These are phyloP conservation scores for Aegilops tauschii DNA, from an alignment of 176 grass and related monocot species.

Conservation along the genomic window DNA sequence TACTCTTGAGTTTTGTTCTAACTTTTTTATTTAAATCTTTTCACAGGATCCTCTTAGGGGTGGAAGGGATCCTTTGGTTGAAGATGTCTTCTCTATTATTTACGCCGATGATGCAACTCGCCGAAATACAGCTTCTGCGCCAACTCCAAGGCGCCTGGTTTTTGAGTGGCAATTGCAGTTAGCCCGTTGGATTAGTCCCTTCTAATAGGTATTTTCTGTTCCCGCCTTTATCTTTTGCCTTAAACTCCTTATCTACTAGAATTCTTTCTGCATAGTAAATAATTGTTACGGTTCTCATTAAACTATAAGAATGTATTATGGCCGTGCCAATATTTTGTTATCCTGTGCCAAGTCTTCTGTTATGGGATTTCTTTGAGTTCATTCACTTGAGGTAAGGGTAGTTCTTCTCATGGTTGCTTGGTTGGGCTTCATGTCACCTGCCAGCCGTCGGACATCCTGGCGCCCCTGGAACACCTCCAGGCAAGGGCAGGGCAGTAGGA, in stretches of 20 bases:
- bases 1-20: conserved; percentile 5
- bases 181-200: conserved; percentile 85
- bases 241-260: not conserved
- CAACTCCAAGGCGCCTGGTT: conserved; percentile 56
- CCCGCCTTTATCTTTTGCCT: not conserved
- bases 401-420: not conserved
- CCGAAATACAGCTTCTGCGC: conserved; percentile 44
- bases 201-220: conserved; percentile 55
- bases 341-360: not conserved
- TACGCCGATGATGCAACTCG: conserved; percentile 43
- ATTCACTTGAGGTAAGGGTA: not conserved
- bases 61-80: conserved; percentile 88
- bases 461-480: too few relatives aligned
- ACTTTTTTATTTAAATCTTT: conserved; percentile 17
- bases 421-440: not conserved
- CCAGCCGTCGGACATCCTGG: too few relatives aligned
- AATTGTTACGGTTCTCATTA: not conserved
- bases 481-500: too few relatives aligned
- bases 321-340: not conserved
- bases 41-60: conserved; percentile 91
- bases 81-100: conserved; percentile 76
- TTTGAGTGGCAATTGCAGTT: conserved; percentile 87
- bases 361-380: not conserved
- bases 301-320: not conserved
- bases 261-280: conserved; percentile 14